A percentile compares a stretch with the other conserved stretches of the same genome.
These are phyloP conservation scores for Cladophialophora carrionii DNA, from an alignment of 2,329 filamentous ascomycete species.

Conservation along the genomic window DNA sequence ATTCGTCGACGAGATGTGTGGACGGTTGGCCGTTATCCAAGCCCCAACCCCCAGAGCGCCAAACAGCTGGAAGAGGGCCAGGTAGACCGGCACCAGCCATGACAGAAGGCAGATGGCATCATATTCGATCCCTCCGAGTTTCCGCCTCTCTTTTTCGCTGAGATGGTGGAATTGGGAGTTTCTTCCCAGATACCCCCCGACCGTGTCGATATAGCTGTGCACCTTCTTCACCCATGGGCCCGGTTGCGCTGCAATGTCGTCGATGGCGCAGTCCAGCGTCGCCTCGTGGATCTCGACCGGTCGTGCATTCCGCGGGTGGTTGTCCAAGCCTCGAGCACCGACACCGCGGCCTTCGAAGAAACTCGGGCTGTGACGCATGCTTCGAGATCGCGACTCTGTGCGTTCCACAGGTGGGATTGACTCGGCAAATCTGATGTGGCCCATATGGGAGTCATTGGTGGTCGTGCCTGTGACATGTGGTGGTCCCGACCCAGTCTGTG, in stretches of 20 bases:
- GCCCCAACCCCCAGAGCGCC: constrained; percentile 51
- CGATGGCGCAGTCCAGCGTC: constrained; percentile 9
- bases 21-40: constrained; percentile 48
- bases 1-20: constrained; percentile 30
- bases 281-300: constrained; percentile 9
- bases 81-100: constrained; percentile 47
- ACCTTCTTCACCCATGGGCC: constrained; percentile 16
- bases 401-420: constrained; percentile 18
- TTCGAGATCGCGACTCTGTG: constrained; percentile 9
- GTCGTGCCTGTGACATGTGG: not conserved
- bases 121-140: constrained; percentile 53
- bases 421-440: constrained; percentile 29
- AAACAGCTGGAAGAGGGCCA: constrained; percentile 51
- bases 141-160: constrained; percentile 46
- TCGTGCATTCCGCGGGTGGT: constrained; percentile 32
- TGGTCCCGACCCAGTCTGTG: not conserved
- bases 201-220: constrained; percentile 33
- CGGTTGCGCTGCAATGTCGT: constrained; percentile 11
- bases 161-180: constrained; percentile 57
- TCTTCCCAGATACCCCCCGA: constrained; percentile 45
- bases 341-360: constrained; percentile 35
- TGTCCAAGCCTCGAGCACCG: constrained; percentile 28
- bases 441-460: constrained; percentile 1
- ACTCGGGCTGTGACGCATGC: constrained; percentile 16
- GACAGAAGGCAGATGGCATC: constrained; percentile 42